phyloP scores from a whole-genome alignment of 768 basidiomycete species.

The Lentinula aciculospora region DNA sequence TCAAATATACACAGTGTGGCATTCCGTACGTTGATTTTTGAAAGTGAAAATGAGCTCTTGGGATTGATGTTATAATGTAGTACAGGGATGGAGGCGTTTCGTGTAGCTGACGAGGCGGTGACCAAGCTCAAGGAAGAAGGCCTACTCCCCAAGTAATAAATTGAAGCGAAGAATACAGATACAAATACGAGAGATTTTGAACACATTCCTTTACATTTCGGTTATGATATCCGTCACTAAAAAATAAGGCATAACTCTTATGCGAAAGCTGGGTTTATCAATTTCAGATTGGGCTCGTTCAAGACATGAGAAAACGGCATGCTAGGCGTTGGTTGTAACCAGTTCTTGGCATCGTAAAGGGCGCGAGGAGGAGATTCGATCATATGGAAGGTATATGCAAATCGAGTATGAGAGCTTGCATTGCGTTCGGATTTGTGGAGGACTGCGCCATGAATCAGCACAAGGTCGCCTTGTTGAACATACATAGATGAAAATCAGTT shows the following conservation, averaged over 20 bases:
- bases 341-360: conserved; percentile 86
- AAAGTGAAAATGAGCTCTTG: neutral
- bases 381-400: conserved; percentile 97
- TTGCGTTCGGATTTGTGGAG: conserved; percentile 92
- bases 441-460: conserved; percentile 90
- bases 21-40: conserved; percentile 19
- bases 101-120: conserved; percentile 32
- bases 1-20: conserved; percentile 17
- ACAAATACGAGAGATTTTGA: neutral
- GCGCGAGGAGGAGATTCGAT: conserved; percentile 71
- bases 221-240: too few species aligned
- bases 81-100: conserved; percentile 36
- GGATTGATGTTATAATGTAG: neutral
- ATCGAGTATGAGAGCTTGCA: conserved; percentile 70
- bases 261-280: conserved; percentile 6
- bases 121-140: conserved; percentile 33
- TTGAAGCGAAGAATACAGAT: neutral
- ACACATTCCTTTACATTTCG: neutral
- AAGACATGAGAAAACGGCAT: conserved; percentile 78
- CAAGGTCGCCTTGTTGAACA: conserved; percentile 62
- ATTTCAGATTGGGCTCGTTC: conserved; percentile 8
- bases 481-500: neutral
- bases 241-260: neutral
- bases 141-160: conserved; percentile 13
- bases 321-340: conserved; percentile 82